phyloP scores from a whole-genome alignment of 2,329 filamentous ascomycete species.

The Talaromyces sp. region DNA sequence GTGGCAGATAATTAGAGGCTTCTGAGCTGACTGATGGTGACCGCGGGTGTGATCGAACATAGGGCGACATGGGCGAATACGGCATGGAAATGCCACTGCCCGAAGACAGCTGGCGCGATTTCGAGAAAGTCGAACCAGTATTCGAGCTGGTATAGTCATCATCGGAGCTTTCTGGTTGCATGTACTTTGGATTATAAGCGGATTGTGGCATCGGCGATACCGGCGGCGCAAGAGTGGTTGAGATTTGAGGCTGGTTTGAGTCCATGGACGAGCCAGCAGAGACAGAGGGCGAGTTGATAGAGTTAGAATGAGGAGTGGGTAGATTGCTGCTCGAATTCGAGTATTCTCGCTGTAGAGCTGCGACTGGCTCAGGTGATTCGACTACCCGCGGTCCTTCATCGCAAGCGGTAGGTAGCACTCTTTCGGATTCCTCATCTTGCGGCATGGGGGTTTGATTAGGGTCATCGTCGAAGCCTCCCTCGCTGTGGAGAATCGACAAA shows the following conservation, averaged over 20 bases:
- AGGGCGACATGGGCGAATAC: conserved; percentile 61
- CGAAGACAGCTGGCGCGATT: conserved; percentile 70
- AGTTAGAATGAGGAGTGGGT: neutral
- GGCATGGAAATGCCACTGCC: conserved; percentile 59
- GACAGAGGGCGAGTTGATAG: conserved; percentile 8
- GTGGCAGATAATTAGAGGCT: conserved; percentile 62
- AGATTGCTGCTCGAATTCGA: conserved; percentile 15
- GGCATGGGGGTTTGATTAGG: conserved; percentile 16
- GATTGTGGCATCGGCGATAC: conserved; percentile 38
- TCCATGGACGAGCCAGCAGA: conserved; percentile 31
- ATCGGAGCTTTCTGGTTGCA: conserved; percentile 58
- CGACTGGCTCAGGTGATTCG: conserved; percentile 28
- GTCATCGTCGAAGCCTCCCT: conserved; percentile 20
- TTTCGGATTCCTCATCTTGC: conserved; percentile 33
- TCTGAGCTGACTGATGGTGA: conserved; percentile 85
- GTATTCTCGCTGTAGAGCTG: conserved; percentile 5
- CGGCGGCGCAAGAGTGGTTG: conserved; percentile 41
- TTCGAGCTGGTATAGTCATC: conserved; percentile 62
- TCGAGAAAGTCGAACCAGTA: conserved; percentile 57
- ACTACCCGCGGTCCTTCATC: conserved; percentile 24
- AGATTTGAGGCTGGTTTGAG: conserved; percentile 33
- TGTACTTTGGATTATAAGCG: conserved; percentile 52
- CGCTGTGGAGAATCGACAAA: conserved; percentile 33
- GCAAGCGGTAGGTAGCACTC: conserved; percentile 14
- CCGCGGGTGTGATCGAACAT: conserved; percentile 58